These are phyloP conservation scores for Monosporascus sp. DNA, from an alignment of 2,329 filamentous ascomycete species.

Conservation along the genomic window DNA sequence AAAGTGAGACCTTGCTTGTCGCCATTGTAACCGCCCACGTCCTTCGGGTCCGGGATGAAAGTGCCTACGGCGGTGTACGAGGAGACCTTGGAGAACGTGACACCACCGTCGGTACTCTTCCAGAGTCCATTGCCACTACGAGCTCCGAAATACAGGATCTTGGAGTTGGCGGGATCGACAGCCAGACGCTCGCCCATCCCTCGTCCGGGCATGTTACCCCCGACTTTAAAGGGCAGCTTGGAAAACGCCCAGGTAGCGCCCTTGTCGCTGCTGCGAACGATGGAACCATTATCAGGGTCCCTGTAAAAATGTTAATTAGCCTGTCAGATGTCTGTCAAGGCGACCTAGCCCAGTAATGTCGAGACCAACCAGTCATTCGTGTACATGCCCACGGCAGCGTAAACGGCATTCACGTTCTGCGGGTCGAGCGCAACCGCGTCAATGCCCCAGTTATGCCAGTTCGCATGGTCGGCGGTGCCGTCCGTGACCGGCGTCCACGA, in stretches of 20 bases:
- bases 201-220: constrained; percentile 58
- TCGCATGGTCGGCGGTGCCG: constrained; percentile 34
- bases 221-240: constrained; percentile 53
- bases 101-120: constrained; percentile 53
- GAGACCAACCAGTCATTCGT: constrained; percentile 47
- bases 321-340: neutral
- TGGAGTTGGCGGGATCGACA: constrained; percentile 52
- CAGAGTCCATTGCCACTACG: constrained; percentile 55
- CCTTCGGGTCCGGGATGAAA: constrained; percentile 40
- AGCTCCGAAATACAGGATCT: constrained; percentile 54
- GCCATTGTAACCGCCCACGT: constrained; percentile 38
- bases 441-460: constrained; percentile 53
- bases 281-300: constrained; percentile 51
- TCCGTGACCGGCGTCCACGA: constrained; percentile 53
- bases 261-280: constrained; percentile 49
- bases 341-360: neutral
- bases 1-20: constrained; percentile 47
- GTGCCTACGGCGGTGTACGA: constrained; percentile 48
- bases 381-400: constrained; percentile 52
- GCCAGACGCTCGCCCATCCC: constrained; percentile 55
- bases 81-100: constrained; percentile 46
- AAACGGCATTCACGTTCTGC: constrained; percentile 45
- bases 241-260: constrained; percentile 48
- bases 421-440: constrained; percentile 54
- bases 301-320: constrained; percentile 10